Evolutionary conservation across 2,329 filamentous ascomycete genomes (phyloP).

Genomic region (Xylariaceae sp.): DNA sequence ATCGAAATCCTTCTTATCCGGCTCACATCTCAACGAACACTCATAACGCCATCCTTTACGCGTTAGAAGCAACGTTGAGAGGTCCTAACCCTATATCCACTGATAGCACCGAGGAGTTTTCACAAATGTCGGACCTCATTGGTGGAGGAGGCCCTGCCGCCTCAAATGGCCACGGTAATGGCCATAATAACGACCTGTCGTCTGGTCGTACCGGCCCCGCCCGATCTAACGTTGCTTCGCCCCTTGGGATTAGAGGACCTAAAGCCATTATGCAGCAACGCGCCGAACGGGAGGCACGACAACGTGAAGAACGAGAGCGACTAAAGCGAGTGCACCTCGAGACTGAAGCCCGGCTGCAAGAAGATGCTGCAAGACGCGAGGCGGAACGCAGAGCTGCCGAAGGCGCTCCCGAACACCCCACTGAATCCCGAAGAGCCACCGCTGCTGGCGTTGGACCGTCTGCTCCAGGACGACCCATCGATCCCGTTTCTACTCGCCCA

Average conservation of each 20-base stretch:
- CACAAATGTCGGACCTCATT: conserved; percentile 80
- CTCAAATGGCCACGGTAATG: conserved; percentile 40
- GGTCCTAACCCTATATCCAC: conserved; percentile 76
- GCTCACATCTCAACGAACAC: conserved; percentile 74
- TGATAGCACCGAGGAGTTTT: conserved; percentile 80
- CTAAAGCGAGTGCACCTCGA: conserved; percentile 53
- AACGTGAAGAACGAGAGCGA: conserved; percentile 52
- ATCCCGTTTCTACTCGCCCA: conserved; percentile 22
- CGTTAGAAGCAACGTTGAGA: conserved; percentile 84
- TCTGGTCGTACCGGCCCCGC: conserved; percentile 42
- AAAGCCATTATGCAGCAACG: conserved; percentile 89
- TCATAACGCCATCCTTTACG: conserved; percentile 84
- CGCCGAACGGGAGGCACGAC: conserved; percentile 66
- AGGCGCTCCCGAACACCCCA: conserved; percentile 32
- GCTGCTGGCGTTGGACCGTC: conserved; percentile 38
- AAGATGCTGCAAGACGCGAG: conserved; percentile 52
- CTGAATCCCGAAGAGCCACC: conserved; percentile 28
- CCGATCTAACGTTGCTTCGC: conserved; percentile 47
- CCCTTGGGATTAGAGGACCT: conserved; percentile 70
- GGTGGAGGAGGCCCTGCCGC: conserved; percentile 49
- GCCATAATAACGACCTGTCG: conserved; percentile 38
- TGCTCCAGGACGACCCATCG: conserved; percentile 20
- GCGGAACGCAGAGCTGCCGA: conserved; percentile 54
- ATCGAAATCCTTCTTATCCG: conserved; percentile 41
- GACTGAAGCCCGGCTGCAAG: conserved; percentile 48